phyloP scores from a whole-genome alignment of 257 asterid species.

The Cordia subcordata region DNA sequence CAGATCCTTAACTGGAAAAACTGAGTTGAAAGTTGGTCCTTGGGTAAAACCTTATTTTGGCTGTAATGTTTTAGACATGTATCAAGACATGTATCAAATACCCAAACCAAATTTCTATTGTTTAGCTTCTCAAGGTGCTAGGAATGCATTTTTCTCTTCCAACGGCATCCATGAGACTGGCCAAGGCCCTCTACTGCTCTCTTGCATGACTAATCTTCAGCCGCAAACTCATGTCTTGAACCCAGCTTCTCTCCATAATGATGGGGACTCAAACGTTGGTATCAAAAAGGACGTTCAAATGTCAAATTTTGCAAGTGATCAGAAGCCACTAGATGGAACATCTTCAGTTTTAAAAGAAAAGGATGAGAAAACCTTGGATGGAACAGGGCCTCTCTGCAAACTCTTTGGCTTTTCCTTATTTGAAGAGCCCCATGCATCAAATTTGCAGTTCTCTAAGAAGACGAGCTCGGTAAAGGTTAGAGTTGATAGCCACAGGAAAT shows the following conservation, averaged over 20 bases:
- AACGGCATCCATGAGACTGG: slow-evolving; percentile 9
- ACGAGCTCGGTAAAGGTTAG: slow-evolving; percentile 88
- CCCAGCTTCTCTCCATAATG: slow-evolving; percentile 31
- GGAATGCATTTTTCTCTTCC: slow-evolving; percentile 46
- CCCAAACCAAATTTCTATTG: slow-evolving; percentile 60
- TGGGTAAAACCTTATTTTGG: slow-evolving; percentile 62
- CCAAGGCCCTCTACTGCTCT: slow-evolving; percentile 45
- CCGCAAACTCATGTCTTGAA: slow-evolving; percentile 35
- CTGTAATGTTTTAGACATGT: slow-evolving; percentile 32
- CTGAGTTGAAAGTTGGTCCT: slow-evolving; percentile 36
- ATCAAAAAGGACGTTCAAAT: slow-evolving; percentile 30
- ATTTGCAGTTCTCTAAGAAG: slow-evolving; percentile 51
- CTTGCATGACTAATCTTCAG: slow-evolving; percentile 46
- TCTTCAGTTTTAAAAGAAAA: slow-evolving; percentile 33
- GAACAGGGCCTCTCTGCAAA: slow-evolving; percentile 47
- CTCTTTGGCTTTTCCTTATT: slow-evolving; percentile 75
- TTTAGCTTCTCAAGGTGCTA: slow-evolving; percentile 79
- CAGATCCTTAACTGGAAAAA: slow-evolving; percentile 65
- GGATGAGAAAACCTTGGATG: slow-evolving; percentile 36
- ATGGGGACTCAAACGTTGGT: slow-evolving; percentile 22
- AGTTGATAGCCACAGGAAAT: not conserved
- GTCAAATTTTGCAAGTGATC: slow-evolving; percentile 33
- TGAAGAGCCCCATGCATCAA: slow-evolving; percentile 52
- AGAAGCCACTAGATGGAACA: slow-evolving; percentile 36
- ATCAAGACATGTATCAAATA: slow-evolving; percentile 41